Conservation (phyloP, 1,139 yeast species). For the Taphrina populina region DNA sequence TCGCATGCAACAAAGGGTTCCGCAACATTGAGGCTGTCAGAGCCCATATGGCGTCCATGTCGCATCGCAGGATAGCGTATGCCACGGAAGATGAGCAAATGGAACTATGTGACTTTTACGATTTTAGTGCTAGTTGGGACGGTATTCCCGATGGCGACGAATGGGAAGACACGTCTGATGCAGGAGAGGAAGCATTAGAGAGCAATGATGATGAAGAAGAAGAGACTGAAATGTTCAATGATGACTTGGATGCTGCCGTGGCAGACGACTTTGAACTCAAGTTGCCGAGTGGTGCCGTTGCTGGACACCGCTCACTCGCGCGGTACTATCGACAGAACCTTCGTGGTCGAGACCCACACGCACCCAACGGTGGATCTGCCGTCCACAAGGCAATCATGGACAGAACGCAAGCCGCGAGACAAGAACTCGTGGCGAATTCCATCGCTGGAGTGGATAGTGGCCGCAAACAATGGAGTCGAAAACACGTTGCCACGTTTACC, state of each 20-base stretch:
- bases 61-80: slow-evolving; percentile 87
- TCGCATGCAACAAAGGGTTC: slow-evolving; percentile 82
- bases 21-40: slow-evolving; percentile 79
- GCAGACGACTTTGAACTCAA: slow-evolving; percentile 72
- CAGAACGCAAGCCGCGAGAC: slow-evolving; percentile 65
- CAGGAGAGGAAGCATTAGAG: slow-evolving; percentile 46
- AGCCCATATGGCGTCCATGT: slow-evolving; percentile 81
- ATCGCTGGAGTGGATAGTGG: slow-evolving; percentile 35
- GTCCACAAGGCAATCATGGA: slow-evolving; percentile 86
- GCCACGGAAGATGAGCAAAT: slow-evolving; percentile 78
- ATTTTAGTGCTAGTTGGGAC: slow-evolving; percentile 66
- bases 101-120: slow-evolving; percentile 80
- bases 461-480: slow-evolving; percentile 29
- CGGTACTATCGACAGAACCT: slow-evolving; percentile 83
- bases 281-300: slow-evolving; percentile 73
- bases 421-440: slow-evolving; percentile 51
- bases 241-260: slow-evolving; percentile 44
- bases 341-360: slow-evolving; percentile 60
- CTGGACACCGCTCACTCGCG: slow-evolving; percentile 85
- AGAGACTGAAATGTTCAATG: slow-evolving; percentile 44
- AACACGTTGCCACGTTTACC: slow-evolving; percentile 47
- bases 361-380: slow-evolving; percentile 64
- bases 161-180: slow-evolving; percentile 52
- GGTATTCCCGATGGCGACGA: slow-evolving; percentile 48
- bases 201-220: slow-evolving; percentile 52